phyloP scores from a whole-genome alignment of 2,329 filamentous ascomycete genomes.

The Colletotrichum sublineola region DNA sequence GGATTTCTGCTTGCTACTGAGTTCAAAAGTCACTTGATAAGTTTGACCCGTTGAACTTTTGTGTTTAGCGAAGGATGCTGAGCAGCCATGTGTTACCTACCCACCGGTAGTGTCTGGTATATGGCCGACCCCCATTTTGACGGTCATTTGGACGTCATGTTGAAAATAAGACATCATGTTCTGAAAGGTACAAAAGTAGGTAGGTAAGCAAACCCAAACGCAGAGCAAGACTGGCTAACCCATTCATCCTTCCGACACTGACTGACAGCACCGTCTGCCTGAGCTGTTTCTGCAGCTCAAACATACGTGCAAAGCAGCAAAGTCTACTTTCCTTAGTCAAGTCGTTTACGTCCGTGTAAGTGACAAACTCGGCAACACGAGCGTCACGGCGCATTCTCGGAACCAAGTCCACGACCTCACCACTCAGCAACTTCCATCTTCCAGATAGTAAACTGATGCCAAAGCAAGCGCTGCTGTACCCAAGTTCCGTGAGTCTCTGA shows the following conservation, averaged over 20 bases:
- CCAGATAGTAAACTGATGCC: neutral
- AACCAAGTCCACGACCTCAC: neutral
- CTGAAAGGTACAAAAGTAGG: neutral
- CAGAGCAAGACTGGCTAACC: neutral
- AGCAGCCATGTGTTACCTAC: neutral
- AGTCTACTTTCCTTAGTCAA: neutral
- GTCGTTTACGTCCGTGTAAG: constrained; percentile 5
- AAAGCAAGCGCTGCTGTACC: too few relatives aligned
- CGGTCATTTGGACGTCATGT: neutral
- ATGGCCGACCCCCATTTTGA: too few relatives aligned
- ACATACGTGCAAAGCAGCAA: neutral
- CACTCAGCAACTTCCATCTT: neutral
- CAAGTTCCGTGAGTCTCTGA: neutral
- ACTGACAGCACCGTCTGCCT: neutral
- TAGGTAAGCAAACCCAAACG: neutral
- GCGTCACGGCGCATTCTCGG: neutral
- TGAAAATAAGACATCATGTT: neutral
- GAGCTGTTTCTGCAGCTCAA: neutral
- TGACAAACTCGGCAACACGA: constrained; percentile 1
- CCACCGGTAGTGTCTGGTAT: too few relatives aligned
- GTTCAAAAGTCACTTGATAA: neutral
- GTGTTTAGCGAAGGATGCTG: too few relatives aligned
- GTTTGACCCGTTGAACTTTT: neutral
- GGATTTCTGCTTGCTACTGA: neutral
- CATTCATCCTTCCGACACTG: neutral